A percentile compares a stretch with the other conserved stretches of the same genome.
phyloP scores from a whole-genome alignment of 306 rosid species.

The Cucumis melo region DNA sequence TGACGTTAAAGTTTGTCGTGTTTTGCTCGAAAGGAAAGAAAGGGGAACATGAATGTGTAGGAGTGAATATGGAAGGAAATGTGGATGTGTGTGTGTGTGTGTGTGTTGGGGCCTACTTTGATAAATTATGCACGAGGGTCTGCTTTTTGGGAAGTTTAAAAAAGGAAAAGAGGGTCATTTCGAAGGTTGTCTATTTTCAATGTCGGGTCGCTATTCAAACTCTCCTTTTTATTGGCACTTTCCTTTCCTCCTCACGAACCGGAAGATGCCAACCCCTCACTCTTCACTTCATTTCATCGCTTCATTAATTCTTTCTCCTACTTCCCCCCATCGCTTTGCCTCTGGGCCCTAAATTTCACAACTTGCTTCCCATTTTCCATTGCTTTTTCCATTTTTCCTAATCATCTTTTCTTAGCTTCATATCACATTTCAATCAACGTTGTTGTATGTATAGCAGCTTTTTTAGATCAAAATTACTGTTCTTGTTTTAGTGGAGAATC shows the following conservation, averaged over 20 bases:
- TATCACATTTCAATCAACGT: neutral
- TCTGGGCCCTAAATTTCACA: neutral
- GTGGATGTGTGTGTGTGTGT: neutral
- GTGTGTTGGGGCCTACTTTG: neutral
- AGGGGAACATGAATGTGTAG: neutral
- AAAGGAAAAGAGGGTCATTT: neutral
- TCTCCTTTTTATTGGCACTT: neutral
- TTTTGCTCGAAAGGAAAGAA: too few species aligned
- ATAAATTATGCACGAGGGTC: slow-evolving; percentile 5
- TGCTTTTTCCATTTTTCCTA: neutral
- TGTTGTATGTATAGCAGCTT: neutral
- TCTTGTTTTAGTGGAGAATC: neutral
- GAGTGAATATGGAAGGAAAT: neutral
- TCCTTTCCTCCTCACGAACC: neutral
- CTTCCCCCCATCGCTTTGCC: neutral
- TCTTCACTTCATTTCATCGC: neutral
- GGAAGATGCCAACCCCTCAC: neutral
- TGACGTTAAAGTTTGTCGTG: too few species aligned
- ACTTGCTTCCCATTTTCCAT: neutral
- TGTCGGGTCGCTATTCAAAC: neutral
- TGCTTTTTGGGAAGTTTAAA: neutral
- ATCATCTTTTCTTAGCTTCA: neutral
- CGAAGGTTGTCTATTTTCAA: neutral
- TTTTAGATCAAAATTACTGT: neutral
- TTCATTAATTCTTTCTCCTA: neutral